Percentiles rank a stretch among this genome's conserved stretches.
These are phyloP conservation scores for Amanita fuliginea DNA, from an alignment of 768 basidiomycete species.

Conservation along the genomic window DNA sequence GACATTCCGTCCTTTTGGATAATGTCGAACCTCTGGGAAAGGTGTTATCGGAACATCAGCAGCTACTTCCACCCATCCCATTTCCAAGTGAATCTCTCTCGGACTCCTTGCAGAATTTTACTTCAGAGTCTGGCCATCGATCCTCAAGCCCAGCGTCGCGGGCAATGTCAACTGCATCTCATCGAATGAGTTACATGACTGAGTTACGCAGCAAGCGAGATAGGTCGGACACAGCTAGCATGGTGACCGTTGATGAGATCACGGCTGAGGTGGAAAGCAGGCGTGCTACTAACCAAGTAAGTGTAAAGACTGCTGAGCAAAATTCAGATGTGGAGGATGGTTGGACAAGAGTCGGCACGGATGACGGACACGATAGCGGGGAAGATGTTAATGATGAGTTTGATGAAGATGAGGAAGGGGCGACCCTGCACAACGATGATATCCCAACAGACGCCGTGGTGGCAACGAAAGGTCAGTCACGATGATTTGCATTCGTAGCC, in stretches of 20 bases:
- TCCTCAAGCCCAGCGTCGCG: constrained; percentile 28
- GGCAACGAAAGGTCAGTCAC: constrained; percentile 39
- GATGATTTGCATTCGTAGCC: constrained; percentile 1
- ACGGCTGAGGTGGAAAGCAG: constrained; percentile 87
- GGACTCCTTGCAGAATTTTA: constrained; percentile 59
- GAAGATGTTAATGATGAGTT: constrained; percentile 22
- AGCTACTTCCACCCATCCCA: constrained; percentile 69
- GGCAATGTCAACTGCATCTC: constrained; percentile 39
- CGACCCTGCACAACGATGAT: constrained; percentile 26
- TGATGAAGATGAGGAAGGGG: constrained; percentile 20
- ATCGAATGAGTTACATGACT: constrained; percentile 72
- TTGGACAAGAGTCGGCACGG: constrained; percentile 63
- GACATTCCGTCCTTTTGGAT: constrained; percentile 51
- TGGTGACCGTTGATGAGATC: constrained; percentile 96
- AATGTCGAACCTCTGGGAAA: constrained; percentile 12
- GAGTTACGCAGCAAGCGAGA: constrained; percentile 78
- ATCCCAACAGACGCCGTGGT: constrained; percentile 36
- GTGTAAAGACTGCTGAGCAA: constrained; percentile 6
- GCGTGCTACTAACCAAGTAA: constrained; percentile 37
- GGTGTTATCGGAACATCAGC: constrained; percentile 32
- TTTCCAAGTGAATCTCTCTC: constrained; percentile 73
- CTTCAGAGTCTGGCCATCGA: constrained; percentile 18
- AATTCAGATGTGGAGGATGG: constrained; percentile 15
- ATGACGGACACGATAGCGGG: constrained; percentile 27
- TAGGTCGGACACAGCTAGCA: constrained; percentile 76